Conservation (phyloP, 495 filamentous ascomycete genomes). For the Podospora comata region DNA sequence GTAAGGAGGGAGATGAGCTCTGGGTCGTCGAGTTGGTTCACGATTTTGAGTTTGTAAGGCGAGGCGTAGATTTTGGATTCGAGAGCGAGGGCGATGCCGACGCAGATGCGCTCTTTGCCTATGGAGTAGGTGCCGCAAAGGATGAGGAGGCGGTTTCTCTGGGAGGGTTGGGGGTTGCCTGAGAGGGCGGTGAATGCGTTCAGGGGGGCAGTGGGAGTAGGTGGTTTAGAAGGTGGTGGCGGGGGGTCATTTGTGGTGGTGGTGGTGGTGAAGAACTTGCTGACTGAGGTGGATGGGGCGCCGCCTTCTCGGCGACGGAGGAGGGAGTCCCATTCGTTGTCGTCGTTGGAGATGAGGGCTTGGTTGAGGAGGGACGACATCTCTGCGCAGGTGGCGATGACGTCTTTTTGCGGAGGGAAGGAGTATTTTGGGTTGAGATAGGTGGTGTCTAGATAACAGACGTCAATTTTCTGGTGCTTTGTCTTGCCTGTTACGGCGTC, state of each 20-base stretch:
- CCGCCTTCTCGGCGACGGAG: constrained; percentile 26
- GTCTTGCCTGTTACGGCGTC: constrained; percentile 65
- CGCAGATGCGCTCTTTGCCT: constrained; percentile 93
- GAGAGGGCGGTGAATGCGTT: constrained; percentile 31
- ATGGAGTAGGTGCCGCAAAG: constrained; percentile 97
- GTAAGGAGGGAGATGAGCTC: constrained; percentile 77
- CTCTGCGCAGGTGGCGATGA: constrained; percentile 84
- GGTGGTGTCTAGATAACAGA: constrained; percentile 95
- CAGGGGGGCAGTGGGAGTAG: not conserved
- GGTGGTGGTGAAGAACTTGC: constrained; percentile 41
- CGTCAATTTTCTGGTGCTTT: constrained; percentile 82
- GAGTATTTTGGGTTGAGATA: constrained; percentile 95
- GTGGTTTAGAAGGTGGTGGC: not conserved
- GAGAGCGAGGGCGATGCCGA: constrained; percentile 85
- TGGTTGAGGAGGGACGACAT: constrained; percentile 65
- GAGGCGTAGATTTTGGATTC: constrained; percentile 88
- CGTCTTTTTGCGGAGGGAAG: constrained; percentile 83
- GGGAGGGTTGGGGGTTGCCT: not conserved
- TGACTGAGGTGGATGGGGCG: constrained; percentile 30
- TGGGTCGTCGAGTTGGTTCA: constrained; percentile 76
- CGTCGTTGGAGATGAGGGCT: constrained; percentile 31
- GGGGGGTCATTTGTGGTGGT: constrained; percentile 10
- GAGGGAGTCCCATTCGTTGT: constrained; percentile 31
- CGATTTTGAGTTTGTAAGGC: constrained; percentile 76
- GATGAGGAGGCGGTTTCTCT: constrained; percentile 65